Evolutionary conservation across 495 filamentous ascomycete genomes (phyloP), one percentile per base, ranked within the genome.

Genomic region (Letharia columbiana): DNA sequence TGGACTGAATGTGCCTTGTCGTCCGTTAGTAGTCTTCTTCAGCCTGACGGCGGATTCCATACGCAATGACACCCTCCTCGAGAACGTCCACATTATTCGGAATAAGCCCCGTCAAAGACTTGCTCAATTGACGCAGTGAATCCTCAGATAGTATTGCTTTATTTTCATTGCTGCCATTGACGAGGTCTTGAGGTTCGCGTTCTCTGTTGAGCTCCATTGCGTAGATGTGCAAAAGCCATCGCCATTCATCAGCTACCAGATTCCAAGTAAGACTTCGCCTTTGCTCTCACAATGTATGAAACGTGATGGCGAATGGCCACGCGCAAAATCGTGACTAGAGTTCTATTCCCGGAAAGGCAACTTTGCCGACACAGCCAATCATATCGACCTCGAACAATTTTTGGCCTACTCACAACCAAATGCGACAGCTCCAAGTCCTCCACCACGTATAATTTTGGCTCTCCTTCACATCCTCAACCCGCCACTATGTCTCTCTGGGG

Each of bases 401-500:
- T 65, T 65, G 63, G 63, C 31, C 13, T 65, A 41, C 52, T 58
- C 40, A 23, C 39, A 8, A 37, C 31, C 7, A 59, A 15, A 35
- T 44, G 63, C 56, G 47, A 45, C 20, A 60, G 40, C 20, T 45
- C 23, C 31, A n/a, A 59, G 4, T n/a, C 6, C 31, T 60, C 42
- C 20, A 31, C n/a, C 35, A 59, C 52, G 12, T 20, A 28, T 17
- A 12, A 23, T 31, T 18, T 39, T 37, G 18, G 8, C 12, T n/a
- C 23, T 37, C 0, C 45, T 50, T 13, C 6, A n/a, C 15, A 41
- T 49, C 17, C 44, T 58, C 18, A 60, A 23, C n/a, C 44, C 41
- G 11, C 9, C 60, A 80, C 65, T 66, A 91, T 91, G 89, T 83
- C 87, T 37, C 84, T 94, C 75, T 97, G 92, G 92, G 91, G 95